Base-by-base conservation (phyloP, 495 filamentous ascomycete species). In the Aspergillus avenaceus region DNA sequence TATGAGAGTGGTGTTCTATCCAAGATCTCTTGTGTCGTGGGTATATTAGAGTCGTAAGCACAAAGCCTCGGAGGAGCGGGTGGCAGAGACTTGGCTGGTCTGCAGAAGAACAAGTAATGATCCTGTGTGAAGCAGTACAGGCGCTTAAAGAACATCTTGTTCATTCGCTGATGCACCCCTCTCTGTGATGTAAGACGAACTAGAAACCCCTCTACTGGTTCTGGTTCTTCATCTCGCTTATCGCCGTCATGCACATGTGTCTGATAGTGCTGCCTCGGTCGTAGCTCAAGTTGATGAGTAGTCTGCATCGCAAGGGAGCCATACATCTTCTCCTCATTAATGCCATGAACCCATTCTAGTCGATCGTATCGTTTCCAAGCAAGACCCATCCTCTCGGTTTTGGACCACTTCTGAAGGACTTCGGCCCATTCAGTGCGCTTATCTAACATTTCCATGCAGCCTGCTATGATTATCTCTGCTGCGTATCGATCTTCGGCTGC, bases 281-380 rank as follows among this genome's bases (percentile, higher is more conserved):
- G 74, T 28, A 90, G 65, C 62, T 90, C 86, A 29, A 90, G 80
- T 23, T 89, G 85, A 61, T 90, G 86, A 0, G 86, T 84, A 34
- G 75, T 80, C 54, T 81, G 71, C 85, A 90, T 88, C 19, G 80
- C 86, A 12, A 90, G 78, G 0, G 84, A 79, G 4, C 86, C 86
- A 55, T 87, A 86, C 85, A 90, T 89, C 36, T 79, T 81, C 50
- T 82, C 75, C 61, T 89, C 85, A 43, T 86, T 84, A 5, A 66
- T 70, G 14, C 86, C 86, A 63, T 84, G 76, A 6, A 90, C 66
- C 86, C 86, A 90, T 63, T 90, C 86, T 8, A 90, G 67, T 12
- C 86, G 77, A 56, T 90, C 86, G 57, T 88, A 90, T 27, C 86
- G 75, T 58, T 84, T 86, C 86, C 86, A 90, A 13, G 84, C 86